Conservation (phyloP, 257 asterid genomes). For the Nicotiana paniculata region DNA sequence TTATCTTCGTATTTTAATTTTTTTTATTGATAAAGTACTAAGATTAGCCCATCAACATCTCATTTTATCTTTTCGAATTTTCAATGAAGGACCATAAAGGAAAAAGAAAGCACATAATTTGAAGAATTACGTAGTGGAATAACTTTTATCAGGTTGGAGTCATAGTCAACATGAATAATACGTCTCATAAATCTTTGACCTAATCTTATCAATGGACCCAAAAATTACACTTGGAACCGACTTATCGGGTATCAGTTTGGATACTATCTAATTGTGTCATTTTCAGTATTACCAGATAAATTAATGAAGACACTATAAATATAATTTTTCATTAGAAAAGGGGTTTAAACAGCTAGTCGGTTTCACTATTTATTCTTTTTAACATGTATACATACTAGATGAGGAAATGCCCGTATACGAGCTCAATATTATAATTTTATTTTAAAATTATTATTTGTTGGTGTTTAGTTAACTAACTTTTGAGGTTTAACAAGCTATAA, state of each 20-base stretch:
- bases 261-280: background rate
- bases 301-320: background rate
- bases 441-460: too few species aligned
- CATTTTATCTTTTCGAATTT: background rate
- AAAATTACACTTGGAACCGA: background rate
- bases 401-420: too few species aligned
- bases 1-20: background rate
- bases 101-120: background rate
- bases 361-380: too few species aligned
- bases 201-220: constrained; percentile 2
- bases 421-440: too few species aligned
- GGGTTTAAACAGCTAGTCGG: too few species aligned
- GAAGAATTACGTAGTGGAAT: background rate
- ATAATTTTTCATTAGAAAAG: background rate
- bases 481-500: too few species aligned
- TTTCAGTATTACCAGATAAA: background rate
- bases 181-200: background rate
- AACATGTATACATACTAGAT: too few species aligned
- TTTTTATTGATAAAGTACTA: background rate
- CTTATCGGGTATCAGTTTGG: background rate
- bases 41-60: background rate
- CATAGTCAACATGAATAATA: background rate
- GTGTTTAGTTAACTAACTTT: too few species aligned
- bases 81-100: background rate
- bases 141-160: background rate